Conservation (phyloP, 202 grass and related monocot species). For the Schoenoplectus triqueter region DNA sequence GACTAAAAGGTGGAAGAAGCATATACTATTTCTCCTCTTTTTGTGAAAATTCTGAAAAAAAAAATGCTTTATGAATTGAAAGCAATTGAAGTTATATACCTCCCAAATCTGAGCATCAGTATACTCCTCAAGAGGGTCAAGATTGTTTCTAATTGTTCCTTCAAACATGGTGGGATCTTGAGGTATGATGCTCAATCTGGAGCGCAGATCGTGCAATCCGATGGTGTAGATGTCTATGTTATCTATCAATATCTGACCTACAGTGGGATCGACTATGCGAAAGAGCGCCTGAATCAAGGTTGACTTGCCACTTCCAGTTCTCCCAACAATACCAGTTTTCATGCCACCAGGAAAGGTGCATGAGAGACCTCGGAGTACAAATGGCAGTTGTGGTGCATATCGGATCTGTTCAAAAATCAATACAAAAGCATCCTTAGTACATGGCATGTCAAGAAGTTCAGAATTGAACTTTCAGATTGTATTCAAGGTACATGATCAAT, state of each 20-base stretch:
- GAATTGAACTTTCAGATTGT: neutral
- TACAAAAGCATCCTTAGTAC: neutral
- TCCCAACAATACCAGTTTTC: constrained; percentile 96
- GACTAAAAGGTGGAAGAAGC: neutral
- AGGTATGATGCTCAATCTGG: constrained; percentile 87
- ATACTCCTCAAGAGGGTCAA: constrained; percentile 88
- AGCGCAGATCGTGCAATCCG: constrained; percentile 84
- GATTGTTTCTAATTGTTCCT: constrained; percentile 83
- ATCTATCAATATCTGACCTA: constrained; percentile 73
- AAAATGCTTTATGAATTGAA: neutral
- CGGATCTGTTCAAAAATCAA: constrained; percentile 57
- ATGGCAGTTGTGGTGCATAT: constrained; percentile 75
- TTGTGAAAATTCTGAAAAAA: neutral
- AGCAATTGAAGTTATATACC: constrained; percentile 41
- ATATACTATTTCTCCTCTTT: neutral
- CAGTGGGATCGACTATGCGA: constrained; percentile 74
- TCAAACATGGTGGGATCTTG: constrained; percentile 97
- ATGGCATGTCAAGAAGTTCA: neutral
- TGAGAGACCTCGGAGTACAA: constrained; percentile 81
- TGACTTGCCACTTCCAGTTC: constrained; percentile 92
- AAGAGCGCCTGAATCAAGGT: constrained; percentile 91
- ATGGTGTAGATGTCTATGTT: constrained; percentile 70
- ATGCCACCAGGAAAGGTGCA: constrained; percentile 69
- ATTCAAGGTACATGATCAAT: neutral
- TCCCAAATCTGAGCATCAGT: constrained; percentile 79